Base-by-base conservation (phyloP, 2,329 filamentous ascomycete species). In the Aspergillus piperis region DNA sequence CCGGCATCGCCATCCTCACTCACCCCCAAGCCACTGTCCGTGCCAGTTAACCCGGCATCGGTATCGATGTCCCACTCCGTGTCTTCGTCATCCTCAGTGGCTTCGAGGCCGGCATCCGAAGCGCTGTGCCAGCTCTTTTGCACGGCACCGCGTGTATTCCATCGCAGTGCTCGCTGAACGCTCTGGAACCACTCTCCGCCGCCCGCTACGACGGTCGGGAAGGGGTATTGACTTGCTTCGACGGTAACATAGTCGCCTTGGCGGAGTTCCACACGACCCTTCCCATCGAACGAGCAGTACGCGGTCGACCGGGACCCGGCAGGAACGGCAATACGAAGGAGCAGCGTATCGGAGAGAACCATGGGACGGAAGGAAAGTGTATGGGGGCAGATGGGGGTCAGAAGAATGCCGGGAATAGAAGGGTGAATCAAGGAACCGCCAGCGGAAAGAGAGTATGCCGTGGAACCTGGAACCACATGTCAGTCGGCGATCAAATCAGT, bases 271-370 rank as follows among this genome's bases (percentile, higher is more conserved):
- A 99, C 86, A 54, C 95, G 92, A 58, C 92, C 93, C 77, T 98
- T 99, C 76, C 95, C 95, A 73, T 99, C 95, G 74, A 99, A 99
- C 42, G 92, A 92, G 74, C 94, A 97, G 82, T 97, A 97, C 1
- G 95, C 95, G 0, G 92, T 96, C 15, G 93, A 94, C 50, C 95
- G 90, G 41, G 91, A 96, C 71, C 89, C 88, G 64, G 85, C 84
- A 0, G 95, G 95, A 11, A 99, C 88, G 5, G 90, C 90, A 55
- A 99, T 91, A 54, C 93, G 91, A 62, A 99, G 86, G 15, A 93
- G 88, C 83, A 97, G 91, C 58, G 91, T 95, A 79, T 99, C 95
- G 52, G 92, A 96, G 52, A 99, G 86, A 7, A 99, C 90, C 95
- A 99, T 98, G 36, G 95, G 95, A 8, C 95, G 88, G 86, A 99